Evolutionary conservation across 2,329 filamentous ascomycete genomes (phyloP).

Genomic region (Botrytis galanthina): DNA sequence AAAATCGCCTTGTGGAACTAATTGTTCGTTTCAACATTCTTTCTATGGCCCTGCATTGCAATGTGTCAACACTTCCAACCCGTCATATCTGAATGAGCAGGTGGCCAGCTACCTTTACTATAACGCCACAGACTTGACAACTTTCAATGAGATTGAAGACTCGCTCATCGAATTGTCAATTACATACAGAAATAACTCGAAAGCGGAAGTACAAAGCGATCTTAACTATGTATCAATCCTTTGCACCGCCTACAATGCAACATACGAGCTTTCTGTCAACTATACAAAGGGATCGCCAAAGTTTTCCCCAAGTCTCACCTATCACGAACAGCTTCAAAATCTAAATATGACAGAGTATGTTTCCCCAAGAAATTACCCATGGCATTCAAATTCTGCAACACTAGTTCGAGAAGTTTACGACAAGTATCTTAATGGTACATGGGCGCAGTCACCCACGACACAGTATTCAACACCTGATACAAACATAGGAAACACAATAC

Average conservation of each 20-base stretch:
- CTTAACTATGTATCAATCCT: neutral
- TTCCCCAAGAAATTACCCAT: neutral
- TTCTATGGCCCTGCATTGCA: neutral
- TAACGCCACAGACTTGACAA: neutral
- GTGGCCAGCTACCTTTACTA: neutral
- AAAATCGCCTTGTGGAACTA: neutral
- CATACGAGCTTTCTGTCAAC: neutral
- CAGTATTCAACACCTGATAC: neutral
- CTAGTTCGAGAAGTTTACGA: constrained; percentile 1
- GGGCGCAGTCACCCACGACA: neutral
- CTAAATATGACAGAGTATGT: neutral
- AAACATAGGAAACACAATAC: neutral
- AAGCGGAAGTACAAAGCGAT: neutral
- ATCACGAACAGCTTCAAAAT: neutral
- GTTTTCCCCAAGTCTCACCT: neutral
- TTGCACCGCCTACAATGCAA: neutral
- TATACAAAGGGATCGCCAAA: neutral
- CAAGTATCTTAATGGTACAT: neutral
- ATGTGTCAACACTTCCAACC: neutral
- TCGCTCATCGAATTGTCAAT: neutral
- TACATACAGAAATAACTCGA: neutral
- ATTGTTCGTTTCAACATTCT: neutral
- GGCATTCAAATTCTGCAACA: neutral
- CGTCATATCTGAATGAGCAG: neutral
- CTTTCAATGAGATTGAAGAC: neutral